Evolutionary conservation across 106 monocot species (phyloP).

Genomic region (Acanthochlamys bracteata): DNA sequence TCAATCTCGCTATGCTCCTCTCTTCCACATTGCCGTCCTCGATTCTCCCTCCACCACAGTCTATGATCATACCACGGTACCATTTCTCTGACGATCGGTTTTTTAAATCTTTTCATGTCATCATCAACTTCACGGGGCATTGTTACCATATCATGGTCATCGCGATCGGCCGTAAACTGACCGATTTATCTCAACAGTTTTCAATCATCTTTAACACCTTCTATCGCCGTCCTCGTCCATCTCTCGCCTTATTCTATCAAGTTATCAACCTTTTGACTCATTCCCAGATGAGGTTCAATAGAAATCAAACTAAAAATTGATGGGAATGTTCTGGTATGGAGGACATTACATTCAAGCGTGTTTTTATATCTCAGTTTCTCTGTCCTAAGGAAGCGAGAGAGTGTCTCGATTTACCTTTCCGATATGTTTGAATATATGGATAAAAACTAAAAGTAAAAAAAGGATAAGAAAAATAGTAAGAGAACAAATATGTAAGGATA

Average conservation of each 20-base stretch:
- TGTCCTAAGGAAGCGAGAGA: slow-evolving; percentile 24
- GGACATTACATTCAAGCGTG: slow-evolving; percentile 17
- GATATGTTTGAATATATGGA: no score
- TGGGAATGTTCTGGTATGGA: background rate
- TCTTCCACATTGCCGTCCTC: slow-evolving; percentile 63
- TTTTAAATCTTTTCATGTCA: slow-evolving; percentile 42
- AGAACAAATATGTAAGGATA: no score
- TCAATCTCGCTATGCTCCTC: slow-evolving; percentile 5
- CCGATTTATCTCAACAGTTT: slow-evolving; percentile 64
- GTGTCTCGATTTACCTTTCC: slow-evolving; percentile 49
- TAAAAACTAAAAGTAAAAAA: no score
- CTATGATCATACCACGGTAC: no score
- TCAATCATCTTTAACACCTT: slow-evolving; percentile 67
- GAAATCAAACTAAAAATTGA: no score
- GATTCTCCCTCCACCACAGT: slow-evolving; percentile 30
- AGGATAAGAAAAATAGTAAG: no score
- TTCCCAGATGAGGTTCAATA: slow-evolving; percentile 4
- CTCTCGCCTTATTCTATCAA: slow-evolving; percentile 62
- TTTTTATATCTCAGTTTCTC: slow-evolving; percentile 65
- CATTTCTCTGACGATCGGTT: slow-evolving; percentile 23
- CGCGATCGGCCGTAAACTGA: slow-evolving; percentile 54
- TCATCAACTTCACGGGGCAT: background rate
- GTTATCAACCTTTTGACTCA: slow-evolving; percentile 14
- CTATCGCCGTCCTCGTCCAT: slow-evolving; percentile 21
- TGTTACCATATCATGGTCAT: slow-evolving; percentile 35